A percentile compares a stretch with the other conserved stretches of the same genome.
phyloP scores from a whole-genome alignment of 805 yeast species.

The Kluyveromyces siamensis region DNA sequence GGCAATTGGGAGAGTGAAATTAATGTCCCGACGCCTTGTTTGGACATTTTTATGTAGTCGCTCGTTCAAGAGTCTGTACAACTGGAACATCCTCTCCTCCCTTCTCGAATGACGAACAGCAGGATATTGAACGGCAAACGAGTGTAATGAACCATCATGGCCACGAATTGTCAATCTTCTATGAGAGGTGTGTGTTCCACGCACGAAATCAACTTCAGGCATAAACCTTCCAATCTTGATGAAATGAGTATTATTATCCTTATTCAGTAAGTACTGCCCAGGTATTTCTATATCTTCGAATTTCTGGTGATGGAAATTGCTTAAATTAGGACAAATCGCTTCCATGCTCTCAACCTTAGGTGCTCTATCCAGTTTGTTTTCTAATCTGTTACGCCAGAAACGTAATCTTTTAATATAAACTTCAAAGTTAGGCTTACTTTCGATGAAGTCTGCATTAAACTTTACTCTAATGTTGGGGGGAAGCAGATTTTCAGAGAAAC shows the following conservation, averaged over 20 bases:
- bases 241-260: constrained; percentile 84
- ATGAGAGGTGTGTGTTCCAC: constrained; percentile 87
- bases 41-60: constrained; percentile 75
- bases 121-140: constrained; percentile 95
- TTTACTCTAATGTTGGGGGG: constrained; percentile 85
- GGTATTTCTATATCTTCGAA: constrained; percentile 97
- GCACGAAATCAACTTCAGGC: constrained; percentile 77
- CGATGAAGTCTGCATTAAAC: constrained; percentile 84
- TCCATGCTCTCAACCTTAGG: constrained; percentile 75
- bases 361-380: constrained; percentile 82
- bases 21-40: constrained; percentile 75
- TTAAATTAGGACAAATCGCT: constrained; percentile 85
- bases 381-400: constrained; percentile 88
- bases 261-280: constrained; percentile 86
- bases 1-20: constrained; percentile 81
- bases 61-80: constrained; percentile 82
- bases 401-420: constrained; percentile 75
- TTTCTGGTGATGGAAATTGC: constrained; percentile 96
- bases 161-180: constrained; percentile 86
- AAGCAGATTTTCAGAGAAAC: constrained; percentile 87
- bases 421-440: constrained; percentile 80
- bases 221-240: constrained; percentile 87
- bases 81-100: constrained; percentile 88
- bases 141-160: constrained; percentile 83
- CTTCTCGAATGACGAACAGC: constrained; percentile 96